Conservation (phyloP, 1,284 basidiomycete species). For the Microbotryum saponariae region DNA sequence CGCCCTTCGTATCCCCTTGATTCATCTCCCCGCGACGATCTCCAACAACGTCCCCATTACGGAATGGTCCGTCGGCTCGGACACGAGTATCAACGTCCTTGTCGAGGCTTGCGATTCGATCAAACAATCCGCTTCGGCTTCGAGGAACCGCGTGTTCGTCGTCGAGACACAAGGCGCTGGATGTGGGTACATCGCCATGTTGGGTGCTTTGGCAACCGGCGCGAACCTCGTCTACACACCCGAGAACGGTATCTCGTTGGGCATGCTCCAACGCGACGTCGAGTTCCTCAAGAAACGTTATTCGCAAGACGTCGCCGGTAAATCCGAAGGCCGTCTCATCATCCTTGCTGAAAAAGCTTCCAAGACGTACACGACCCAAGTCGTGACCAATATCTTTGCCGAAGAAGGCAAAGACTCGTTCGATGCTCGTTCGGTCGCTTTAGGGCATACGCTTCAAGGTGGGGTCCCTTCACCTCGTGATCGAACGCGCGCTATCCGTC, state of each 20-base stretch:
- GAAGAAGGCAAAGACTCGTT: constrained; percentile 89
- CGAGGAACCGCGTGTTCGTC: constrained; percentile 89
- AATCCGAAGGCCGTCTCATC: constrained; percentile 83
- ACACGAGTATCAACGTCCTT: constrained; percentile 94
- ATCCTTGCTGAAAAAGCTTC: constrained; percentile 82
- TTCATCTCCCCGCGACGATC: constrained; percentile 68
- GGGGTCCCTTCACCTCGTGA: constrained; percentile 90
- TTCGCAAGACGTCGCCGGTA: constrained; percentile 75
- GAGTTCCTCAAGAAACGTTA: constrained; percentile 83
- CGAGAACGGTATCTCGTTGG: constrained; percentile 77
- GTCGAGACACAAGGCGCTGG: constrained; percentile 95
- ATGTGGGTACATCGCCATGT: constrained; percentile 88
- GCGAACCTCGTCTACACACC: constrained; percentile 91
- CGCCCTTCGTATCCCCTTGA: constrained; percentile 86
- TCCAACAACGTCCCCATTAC: constrained; percentile 97
- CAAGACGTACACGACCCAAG: constrained; percentile 79
- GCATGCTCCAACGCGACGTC: constrained; percentile 74
- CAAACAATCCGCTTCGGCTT: constrained; percentile 94
- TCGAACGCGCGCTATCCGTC: constrained; percentile 78
- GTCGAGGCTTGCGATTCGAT: constrained; percentile 96
- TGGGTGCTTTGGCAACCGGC: constrained; percentile 89
- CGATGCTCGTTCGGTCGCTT: constrained; percentile 83
- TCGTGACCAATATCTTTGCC: constrained; percentile 87
- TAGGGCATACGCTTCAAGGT: constrained; percentile 94
- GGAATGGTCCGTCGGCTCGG: constrained; percentile 88